Conservation (phyloP, 1,284 basidiomycete genomes). For the Ustilago tritici region DNA sequence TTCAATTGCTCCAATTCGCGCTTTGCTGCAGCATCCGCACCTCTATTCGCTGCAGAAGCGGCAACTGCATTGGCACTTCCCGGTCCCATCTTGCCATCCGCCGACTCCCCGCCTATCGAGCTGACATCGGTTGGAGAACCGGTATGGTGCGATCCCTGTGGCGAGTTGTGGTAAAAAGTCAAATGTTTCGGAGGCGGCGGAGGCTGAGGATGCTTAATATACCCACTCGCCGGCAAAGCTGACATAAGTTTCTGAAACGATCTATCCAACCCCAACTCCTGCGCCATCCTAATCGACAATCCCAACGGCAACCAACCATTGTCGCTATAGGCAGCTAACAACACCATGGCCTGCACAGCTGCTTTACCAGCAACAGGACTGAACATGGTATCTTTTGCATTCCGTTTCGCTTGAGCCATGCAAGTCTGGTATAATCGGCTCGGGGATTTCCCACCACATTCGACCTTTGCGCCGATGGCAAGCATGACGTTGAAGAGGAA, state of each 20-base stretch:
- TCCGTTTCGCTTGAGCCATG: conserved; percentile 91
- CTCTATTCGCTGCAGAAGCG: conserved; percentile 19
- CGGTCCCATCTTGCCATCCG: conserved; percentile 24
- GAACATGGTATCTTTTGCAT: conserved; percentile 89
- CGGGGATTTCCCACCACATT: conserved; percentile 85
- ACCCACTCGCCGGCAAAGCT: conserved; percentile 20
- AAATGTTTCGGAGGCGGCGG: conserved; percentile 34
- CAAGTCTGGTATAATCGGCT: conserved; percentile 87
- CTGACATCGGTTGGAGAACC: conserved; percentile 41
- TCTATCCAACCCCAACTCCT: conserved; percentile 89
- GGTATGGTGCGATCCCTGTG: conserved; percentile 77
- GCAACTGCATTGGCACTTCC: conserved; percentile 13
- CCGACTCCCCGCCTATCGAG: conserved; percentile 27
- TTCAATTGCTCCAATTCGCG: conserved; percentile 42
- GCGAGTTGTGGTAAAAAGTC: conserved; percentile 46
- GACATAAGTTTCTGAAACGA: conserved; percentile 84
- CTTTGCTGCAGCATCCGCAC: conserved; percentile 22
- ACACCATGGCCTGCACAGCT: conserved; percentile 91
- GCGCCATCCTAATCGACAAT: conserved; percentile 91
- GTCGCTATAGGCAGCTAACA: conserved; percentile 91
- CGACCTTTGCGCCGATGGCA: conserved; percentile 88
- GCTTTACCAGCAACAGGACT: conserved; percentile 91
- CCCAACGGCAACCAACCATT: conserved; percentile 92
- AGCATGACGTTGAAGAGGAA: conserved; percentile 93
- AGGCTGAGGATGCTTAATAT: conserved; percentile 31